A percentile compares a stretch with the other conserved stretches of the same genome.
Evolutionary conservation across 148 eudicot genomes (phyloP).

Genomic region (Drosera capensis): DNA sequence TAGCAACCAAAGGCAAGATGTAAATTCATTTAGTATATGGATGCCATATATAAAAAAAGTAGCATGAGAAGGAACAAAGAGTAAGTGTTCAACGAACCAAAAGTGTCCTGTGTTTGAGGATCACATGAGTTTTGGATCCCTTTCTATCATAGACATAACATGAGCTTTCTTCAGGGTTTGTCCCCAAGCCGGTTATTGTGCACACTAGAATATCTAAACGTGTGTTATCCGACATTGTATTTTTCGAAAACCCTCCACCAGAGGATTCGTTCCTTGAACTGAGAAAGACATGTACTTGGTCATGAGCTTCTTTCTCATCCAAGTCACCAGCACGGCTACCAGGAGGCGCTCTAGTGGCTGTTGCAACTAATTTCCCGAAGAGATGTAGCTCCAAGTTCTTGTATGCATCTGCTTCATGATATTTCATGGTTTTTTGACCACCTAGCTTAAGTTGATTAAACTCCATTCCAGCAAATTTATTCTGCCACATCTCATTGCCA

Average conservation of each 20-base stretch:
- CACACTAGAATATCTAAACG: constrained; percentile 37
- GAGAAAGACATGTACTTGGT: constrained; percentile 58
- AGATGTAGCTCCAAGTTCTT: constrained; percentile 70
- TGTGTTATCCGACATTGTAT: constrained; percentile 10
- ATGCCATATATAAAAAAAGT: background rate
- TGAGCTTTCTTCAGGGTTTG: constrained; percentile 64
- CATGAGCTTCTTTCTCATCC: constrained; percentile 33
- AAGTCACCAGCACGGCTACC: constrained; percentile 13
- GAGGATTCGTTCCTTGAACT: constrained; percentile 21
- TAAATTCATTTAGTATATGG: background rate
- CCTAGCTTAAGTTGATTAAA: constrained; percentile 5
- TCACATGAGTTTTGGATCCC: constrained; percentile 61
- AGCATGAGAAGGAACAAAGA: constrained; percentile 3
- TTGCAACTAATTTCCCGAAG: constrained; percentile 69
- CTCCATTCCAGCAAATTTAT: constrained; percentile 7
- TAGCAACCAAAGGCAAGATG: no score
- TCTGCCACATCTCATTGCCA: constrained; percentile 9
- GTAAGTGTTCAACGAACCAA: constrained; percentile 42
- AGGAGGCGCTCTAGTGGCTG: constrained; percentile 64
- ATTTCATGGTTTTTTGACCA: constrained; percentile 4
- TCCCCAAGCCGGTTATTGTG: constrained; percentile 65
- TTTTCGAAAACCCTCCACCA: constrained; percentile 9
- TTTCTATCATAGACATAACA: constrained; percentile 42
- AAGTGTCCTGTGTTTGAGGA: constrained; percentile 90
- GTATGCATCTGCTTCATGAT: constrained; percentile 39